Evolutionary conservation across 352 stramenopile species (phyloP), one percentile per base, ranked within the genome.

Genomic region (Paralagenidium karlingii): DNA sequence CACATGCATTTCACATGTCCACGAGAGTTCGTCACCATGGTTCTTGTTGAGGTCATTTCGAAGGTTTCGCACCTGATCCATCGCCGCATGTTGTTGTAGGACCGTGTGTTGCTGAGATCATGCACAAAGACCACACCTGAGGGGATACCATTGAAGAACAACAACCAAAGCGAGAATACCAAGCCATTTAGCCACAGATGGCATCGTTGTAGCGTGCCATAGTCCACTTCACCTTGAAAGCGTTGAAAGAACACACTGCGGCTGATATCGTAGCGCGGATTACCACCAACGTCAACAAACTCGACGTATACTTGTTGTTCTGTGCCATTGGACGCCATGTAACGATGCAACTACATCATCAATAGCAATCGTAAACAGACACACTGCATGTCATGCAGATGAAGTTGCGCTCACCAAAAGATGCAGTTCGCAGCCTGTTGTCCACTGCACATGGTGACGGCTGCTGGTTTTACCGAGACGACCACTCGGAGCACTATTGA

Each of bases 211-310:
- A 32, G 16, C 18, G 32, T 16, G 8, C 11, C 2, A 43, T 21
- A 10, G 3, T 24, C 10, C 0, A 11, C 24, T 28, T 36, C 30
- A 64, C 58, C 78, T 25, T 92, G 76, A 2, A 90, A 58, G 40
- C 88, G 58, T 38, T 84, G 53, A 57, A 90, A 92, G 47, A 89
- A 92, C 31, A 83, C 74, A 5, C 50, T 42, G 12, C 79, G 69
- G 45, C 74, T 89, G 48, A 83, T 57, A 39, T 87, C 73, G 59
- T 89, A 87, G 42, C 82, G 70, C 24, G 66, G 62, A 48, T 92
- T 74, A 9, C 79, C 75, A 18, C 79, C 76, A 12, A 92, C 73
- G 36, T 92, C 79, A 15, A 90, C 49, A 30, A 92, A 89, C 56
- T 92, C 79, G 11, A 92, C 55, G 33, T 79, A 84, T 43, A 74